These are phyloP conservation scores for Kondoa subrosea DNA, from an alignment of 768 basidiomycete species.

Conservation along the genomic window DNA sequence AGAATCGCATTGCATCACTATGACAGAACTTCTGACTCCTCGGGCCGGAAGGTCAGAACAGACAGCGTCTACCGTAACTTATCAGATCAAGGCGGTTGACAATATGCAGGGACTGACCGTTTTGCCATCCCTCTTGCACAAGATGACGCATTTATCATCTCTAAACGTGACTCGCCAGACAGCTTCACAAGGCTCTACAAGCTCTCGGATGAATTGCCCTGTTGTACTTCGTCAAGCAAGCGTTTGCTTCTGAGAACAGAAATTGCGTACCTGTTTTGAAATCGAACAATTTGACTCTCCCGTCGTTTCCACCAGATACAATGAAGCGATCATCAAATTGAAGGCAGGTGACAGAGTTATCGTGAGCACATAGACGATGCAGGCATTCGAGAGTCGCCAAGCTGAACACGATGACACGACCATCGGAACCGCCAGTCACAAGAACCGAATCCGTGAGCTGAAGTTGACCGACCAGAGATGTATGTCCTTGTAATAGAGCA, in stretches of 20 bases:
- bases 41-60: slow-evolving; percentile 3
- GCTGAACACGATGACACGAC: slow-evolving; percentile 59
- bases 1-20: too few species aligned
- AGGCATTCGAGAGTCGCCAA: slow-evolving; percentile 35
- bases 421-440: slow-evolving; percentile 74
- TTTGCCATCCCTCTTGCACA: slow-evolving; percentile 62
- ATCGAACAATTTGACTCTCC: slow-evolving; percentile 32
- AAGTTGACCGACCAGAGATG: slow-evolving; percentile 76
- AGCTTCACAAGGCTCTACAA: slow-evolving; percentile 58
- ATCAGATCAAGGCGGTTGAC: not conserved
- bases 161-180: slow-evolving; percentile 75
- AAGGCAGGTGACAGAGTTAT: slow-evolving; percentile 64
- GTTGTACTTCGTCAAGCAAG: slow-evolving; percentile 30
- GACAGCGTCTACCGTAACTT: not conserved
- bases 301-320: slow-evolving; percentile 42
- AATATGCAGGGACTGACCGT: slow-evolving; percentile 33
- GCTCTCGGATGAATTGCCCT: slow-evolving; percentile 55
- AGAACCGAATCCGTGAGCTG: slow-evolving; percentile 52
- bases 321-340: slow-evolving; percentile 53
- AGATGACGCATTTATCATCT: slow-evolving; percentile 55
- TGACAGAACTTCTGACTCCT: not conserved
- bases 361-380: slow-evolving; percentile 65
- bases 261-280: slow-evolving; percentile 13
- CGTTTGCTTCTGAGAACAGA: not conserved
- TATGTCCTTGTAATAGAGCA: slow-evolving; percentile 77